phyloP scores from a whole-genome alignment of 2,329 filamentous ascomycete species.

The Alternaria gaisen region DNA sequence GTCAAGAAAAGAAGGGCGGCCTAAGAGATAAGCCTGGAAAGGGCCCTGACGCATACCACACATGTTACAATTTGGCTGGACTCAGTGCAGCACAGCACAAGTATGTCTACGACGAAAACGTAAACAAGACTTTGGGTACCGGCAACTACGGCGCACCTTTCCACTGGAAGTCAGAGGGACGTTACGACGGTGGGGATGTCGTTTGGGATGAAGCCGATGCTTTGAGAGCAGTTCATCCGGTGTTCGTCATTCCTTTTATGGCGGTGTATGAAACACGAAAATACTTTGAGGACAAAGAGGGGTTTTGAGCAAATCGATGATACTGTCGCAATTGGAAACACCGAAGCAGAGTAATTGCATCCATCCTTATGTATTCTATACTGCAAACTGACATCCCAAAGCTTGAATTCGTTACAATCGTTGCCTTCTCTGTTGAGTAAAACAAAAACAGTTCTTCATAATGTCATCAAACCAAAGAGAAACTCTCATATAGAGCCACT shows the following conservation, averaged over 20 bases:
- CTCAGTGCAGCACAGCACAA: constrained; percentile 81
- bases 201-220: constrained; percentile 74
- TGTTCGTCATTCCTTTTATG: constrained; percentile 82
- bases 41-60: constrained; percentile 88
- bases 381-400: background rate
- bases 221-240: constrained; percentile 77
- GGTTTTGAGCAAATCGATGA: constrained; percentile 30
- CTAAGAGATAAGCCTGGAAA: constrained; percentile 93
- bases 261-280: constrained; percentile 70
- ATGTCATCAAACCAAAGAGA: background rate
- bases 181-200: constrained; percentile 62
- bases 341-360: background rate
- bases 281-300: constrained; percentile 69
- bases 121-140: constrained; percentile 40
- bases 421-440: background rate
- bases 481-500: no score
- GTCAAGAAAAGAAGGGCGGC: constrained; percentile 81
- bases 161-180: constrained; percentile 56
- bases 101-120: constrained; percentile 57
- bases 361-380: background rate
- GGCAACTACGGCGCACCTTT: constrained; percentile 52
- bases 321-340: background rate
- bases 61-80: constrained; percentile 88
- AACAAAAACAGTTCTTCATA: background rate
- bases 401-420: background rate